Evolutionary conservation across 2,329 filamentous ascomycete species (phyloP).

Genomic region (Pyricularia grisea): DNA sequence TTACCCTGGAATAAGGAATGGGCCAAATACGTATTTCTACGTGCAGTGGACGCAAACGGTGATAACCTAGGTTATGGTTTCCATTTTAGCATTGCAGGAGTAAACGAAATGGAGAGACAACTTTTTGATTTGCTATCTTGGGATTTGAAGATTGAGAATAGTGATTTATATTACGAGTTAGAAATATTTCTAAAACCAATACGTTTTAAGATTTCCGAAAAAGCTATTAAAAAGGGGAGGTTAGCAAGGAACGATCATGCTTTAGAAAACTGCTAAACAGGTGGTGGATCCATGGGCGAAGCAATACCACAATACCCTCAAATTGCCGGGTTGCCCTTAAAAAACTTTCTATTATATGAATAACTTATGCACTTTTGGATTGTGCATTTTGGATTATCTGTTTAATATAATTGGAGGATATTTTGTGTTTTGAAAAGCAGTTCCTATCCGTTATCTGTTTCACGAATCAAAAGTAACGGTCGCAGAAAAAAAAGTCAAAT

Average conservation of each 20-base stretch:
- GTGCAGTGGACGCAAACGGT: conserved; percentile 30
- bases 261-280: neutral
- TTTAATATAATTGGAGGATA: neutral
- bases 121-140: conserved; percentile 89
- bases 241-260: neutral
- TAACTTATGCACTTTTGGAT: neutral
- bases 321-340: neutral
- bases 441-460: neutral
- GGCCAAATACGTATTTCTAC: conserved; percentile 82
- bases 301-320: neutral
- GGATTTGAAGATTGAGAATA: conserved; percentile 77
- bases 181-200: conserved; percentile 85
- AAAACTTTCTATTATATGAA: neutral
- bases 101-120: conserved; percentile 99
- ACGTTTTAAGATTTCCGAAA: conserved; percentile 61
- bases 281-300: neutral
- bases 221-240: conserved; percentile 30
- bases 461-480: neutral
- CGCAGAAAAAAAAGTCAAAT: neutral
- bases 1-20: conserved; percentile 99
- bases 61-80: conserved; percentile 45
- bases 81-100: conserved; percentile 87
- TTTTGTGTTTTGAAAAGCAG: neutral
- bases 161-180: conserved; percentile 80
- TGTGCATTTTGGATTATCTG: neutral